Evolutionary conservation across 352 stramenopile species (phyloP).

Genomic region (Thalassiosira hispida): DNA sequence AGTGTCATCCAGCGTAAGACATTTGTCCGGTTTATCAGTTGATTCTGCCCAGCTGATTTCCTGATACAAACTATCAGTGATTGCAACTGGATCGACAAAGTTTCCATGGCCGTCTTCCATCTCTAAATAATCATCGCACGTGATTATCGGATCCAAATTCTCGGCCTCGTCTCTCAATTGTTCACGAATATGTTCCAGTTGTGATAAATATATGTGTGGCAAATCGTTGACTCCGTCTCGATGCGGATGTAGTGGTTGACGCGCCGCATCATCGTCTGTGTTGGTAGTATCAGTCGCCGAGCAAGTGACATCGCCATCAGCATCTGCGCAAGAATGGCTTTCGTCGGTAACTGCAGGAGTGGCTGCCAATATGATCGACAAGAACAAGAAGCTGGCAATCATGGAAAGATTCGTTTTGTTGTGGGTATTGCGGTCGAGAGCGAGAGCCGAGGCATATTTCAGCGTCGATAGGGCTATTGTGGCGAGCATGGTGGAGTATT

Average conservation of each 20-base stretch:
- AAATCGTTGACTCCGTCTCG: neutral
- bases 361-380: neutral
- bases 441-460: slow-evolving; percentile 16
- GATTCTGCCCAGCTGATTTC: slow-evolving; percentile 20
- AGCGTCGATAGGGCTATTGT: slow-evolving; percentile 56
- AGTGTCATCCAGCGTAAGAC: slow-evolving; percentile 24
- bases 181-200: slow-evolving; percentile 1
- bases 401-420: too few species aligned
- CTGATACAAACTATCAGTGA: slow-evolving; percentile 6
- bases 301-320: neutral
- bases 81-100: slow-evolving; percentile 16
- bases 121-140: slow-evolving; percentile 14
- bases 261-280: neutral
- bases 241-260: neutral
- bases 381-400: too few species aligned
- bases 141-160: slow-evolving; percentile 14
- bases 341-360: neutral
- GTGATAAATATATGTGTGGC: neutral
- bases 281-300: neutral
- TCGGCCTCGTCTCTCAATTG: slow-evolving; percentile 1
- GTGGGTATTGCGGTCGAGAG: too few species aligned
- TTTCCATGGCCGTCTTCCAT: neutral
- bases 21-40: slow-evolving; percentile 12
- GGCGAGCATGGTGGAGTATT: slow-evolving; percentile 47
- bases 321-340: neutral